These are phyloP conservation scores for Parafenestella ontariensis DNA, from an alignment of 2,329 filamentous ascomycete genomes.

Conservation along the genomic window DNA sequence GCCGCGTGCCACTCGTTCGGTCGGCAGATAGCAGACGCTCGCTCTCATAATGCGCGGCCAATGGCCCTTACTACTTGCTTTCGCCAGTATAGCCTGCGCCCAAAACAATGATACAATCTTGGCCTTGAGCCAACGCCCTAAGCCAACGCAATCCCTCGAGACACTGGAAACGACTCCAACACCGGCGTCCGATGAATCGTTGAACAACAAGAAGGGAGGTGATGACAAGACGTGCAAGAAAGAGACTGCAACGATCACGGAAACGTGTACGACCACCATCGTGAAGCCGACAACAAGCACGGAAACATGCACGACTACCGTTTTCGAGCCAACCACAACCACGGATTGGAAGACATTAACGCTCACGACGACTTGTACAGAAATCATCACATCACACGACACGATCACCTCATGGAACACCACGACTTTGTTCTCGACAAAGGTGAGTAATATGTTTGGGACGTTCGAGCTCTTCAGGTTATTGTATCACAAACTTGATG, in stretches of 20 bases:
- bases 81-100: slow-evolving; percentile 28
- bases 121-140: not conserved
- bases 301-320: slow-evolving; percentile 2
- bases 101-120: slow-evolving; percentile 25
- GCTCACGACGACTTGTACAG: slow-evolving; percentile 16
- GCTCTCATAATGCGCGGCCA: slow-evolving; percentile 40
- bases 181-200: not conserved
- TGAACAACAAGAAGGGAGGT: not conserved
- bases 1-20: slow-evolving; percentile 35
- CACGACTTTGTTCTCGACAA: slow-evolving; percentile 8
- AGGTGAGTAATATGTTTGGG: not conserved
- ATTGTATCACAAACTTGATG: not conserved
- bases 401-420: slow-evolving; percentile 17
- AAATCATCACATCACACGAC: slow-evolving; percentile 10
- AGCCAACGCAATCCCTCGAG: slow-evolving; percentile 2
- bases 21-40: slow-evolving; percentile 36
- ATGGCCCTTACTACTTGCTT: slow-evolving; percentile 32
- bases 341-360: slow-evolving; percentile 11
- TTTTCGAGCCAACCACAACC: slow-evolving; percentile 1
- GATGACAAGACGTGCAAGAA: slow-evolving; percentile 3
- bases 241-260: slow-evolving; percentile 4
- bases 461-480: not conserved
- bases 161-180: not conserved
- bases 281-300: slow-evolving; percentile 5
- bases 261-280: slow-evolving; percentile 3